These are phyloP conservation scores for Stemphylium beticola DNA, from an alignment of 2,329 filamentous ascomycete genomes.

Conservation along the genomic window DNA sequence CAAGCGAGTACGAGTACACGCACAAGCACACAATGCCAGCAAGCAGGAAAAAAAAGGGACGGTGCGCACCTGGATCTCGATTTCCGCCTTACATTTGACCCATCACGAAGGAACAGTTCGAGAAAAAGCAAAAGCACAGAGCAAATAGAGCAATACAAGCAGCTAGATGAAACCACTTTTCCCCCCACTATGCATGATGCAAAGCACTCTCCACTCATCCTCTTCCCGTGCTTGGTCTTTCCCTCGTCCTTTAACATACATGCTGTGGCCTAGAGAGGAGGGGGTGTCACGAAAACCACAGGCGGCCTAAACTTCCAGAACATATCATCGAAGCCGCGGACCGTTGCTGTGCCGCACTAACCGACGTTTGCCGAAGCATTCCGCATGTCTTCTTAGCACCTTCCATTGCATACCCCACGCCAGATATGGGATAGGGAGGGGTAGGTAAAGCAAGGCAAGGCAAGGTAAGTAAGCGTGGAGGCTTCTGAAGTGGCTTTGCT, in stretches of 20 bases:
- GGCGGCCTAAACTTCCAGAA: background rate
- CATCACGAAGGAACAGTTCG: no score
- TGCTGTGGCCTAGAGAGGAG: no score
- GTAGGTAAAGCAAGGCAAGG: background rate
- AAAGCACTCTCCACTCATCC: no score
- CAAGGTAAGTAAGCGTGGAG: background rate
- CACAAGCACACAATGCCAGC: background rate
- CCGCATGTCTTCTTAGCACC: slow-evolving; percentile 24
- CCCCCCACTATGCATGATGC: no score
- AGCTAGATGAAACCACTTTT: no score
- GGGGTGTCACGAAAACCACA: no score
- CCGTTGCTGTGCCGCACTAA: slow-evolving; percentile 11
- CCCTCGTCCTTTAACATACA: no score
- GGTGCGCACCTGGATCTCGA: no score
- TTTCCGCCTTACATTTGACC: no score
- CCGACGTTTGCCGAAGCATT: slow-evolving; percentile 27
- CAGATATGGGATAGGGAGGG: background rate
- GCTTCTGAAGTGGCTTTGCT: background rate
- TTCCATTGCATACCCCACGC: slow-evolving; percentile 35
- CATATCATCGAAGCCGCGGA: background rate
- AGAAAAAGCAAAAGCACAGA: no score
- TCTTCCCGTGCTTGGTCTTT: no score
- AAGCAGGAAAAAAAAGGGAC: background rate
- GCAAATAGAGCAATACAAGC: no score
- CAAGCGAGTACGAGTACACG: background rate